Base-by-base conservation (phyloP, 164 flowering plant genomes). In the Platanus orientalis region DNA sequence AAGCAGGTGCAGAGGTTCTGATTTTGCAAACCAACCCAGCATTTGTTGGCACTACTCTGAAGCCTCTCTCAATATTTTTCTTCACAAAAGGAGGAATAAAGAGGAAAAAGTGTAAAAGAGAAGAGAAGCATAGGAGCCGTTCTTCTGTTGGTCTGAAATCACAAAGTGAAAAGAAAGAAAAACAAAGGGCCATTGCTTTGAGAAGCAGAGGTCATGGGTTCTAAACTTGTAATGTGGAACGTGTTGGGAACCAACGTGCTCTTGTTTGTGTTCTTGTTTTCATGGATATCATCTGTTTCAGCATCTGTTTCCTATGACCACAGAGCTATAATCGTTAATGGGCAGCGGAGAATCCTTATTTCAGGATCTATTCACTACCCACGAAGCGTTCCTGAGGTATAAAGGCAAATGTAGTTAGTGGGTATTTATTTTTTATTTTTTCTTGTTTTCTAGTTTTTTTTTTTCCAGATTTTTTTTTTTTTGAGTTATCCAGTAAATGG, bases 321-420 rank as follows among this genome's bases (percentile, higher is more conserved):
- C 39, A 84, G 73, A 65, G 89, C 93, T 40, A 80, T 90, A 29
- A 64, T 72, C 69, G 61, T 90, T 44, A 90, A 90, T 83, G 96
- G 96, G 39, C 78, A 80, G 30, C 69, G 91, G 26, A 87, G 83
- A 68, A 85, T 90, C 60, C 96, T 90, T 49, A 77, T 90, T 59
- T 90, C 96, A 57, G 96, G 96, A 32, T 90, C 96, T 66, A 87
- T 90, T 78, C 96, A 90, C 75, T 90, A 90, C 63, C 96, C 96
- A 20, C 78, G 96, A 79, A 90, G 96, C 76, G 64, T 92, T 28
- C 89, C 96, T 71, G 88, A 89, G 92, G 96, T 89, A 79, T 26
- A 61, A 17, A 47, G 14, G 32, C 32, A 55, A 80, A 76, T 76
- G 80, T 59, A 63, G 64, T 69, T 76, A 64, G 26, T 68, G 61